Base-by-base conservation (phyloP, 768 basidiomycete species). In the Polyporus arcularius region DNA sequence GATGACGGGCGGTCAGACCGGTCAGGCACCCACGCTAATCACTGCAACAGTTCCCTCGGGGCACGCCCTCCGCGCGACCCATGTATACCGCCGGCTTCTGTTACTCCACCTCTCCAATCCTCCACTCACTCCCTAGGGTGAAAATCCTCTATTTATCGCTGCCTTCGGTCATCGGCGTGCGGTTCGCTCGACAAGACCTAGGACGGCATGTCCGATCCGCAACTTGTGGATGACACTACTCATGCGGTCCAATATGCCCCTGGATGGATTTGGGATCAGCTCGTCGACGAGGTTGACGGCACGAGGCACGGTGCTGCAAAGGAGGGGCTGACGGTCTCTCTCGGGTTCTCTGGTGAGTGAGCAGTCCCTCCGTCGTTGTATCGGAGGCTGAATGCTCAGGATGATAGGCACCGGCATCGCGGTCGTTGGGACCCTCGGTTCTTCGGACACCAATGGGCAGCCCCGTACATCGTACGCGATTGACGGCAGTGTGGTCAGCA, bases 181-280 rank as follows among this genome's bases (percentile, higher is more conserved):
- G 35, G 35, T 7, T 35, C 35, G 35, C 35, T 35, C 35, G 35
- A 35, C 7, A 11, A 35, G 35, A 11, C 11, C 35, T 35, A 35
- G 35, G 35, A 35, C 35, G 11, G 6, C 7, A 7, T 11, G 35
- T 35, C 35, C 35, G 35, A 35, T 26, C 46, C 46, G 21, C 21
- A 26, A 21, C 46, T 62, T 6, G 39, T 62, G 18, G 61, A 62
- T 31, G 61, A 62, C 46, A 48, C 42, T 4, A 38, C 53, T 28
- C 38, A 55, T 4, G 49, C 15, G 16, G 61, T 62, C 0, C 61
- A 62, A 18, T 62, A 62, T 28, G 41, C 43, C 15, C 55, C 61
- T 1, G 61, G 61, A 8, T 62, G 61, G 61, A 54, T 47, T 8
- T 62, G 61, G 61, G 55, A 62, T 26, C 61, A 52, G 46, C 51